Evolutionary conservation across 73 alveolate genomes (phyloP).

Genomic region (Uronychia binucleata): DNA sequence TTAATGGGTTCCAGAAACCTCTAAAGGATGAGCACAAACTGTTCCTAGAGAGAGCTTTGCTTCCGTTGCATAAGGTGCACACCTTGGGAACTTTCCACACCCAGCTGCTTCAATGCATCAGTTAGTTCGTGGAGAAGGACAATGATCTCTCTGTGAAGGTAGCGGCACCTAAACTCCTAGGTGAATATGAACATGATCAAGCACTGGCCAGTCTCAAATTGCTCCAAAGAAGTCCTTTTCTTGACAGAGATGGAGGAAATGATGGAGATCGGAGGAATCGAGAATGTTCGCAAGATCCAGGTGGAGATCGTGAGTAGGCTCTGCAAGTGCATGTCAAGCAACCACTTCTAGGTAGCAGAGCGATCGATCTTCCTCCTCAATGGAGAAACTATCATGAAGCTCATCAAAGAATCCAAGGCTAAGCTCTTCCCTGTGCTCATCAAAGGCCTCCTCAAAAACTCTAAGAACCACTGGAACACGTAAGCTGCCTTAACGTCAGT

Average conservation of each 20-base stretch:
- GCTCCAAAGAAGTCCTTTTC: slow-evolving; percentile 87
- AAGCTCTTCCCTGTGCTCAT: slow-evolving; percentile 23
- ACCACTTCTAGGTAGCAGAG: slow-evolving; percentile 72
- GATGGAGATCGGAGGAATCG: slow-evolving; percentile 28
- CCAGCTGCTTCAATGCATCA: slow-evolving; percentile 74
- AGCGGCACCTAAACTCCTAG: not conserved
- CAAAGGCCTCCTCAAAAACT: slow-evolving; percentile 6
- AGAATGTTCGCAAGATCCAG: not conserved
- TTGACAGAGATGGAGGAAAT: slow-evolving; percentile 83
- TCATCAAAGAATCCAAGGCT: slow-evolving; percentile 11
- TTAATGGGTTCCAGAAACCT: slow-evolving; percentile 83
- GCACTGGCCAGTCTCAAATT: slow-evolving; percentile 86
- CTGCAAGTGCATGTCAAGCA: slow-evolving; percentile 44
- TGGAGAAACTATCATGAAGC: slow-evolving; percentile 18
- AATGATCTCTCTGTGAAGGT: slow-evolving; percentile 59
- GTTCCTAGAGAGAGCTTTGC: slow-evolving; percentile 70
- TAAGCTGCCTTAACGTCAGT: slow-evolving; percentile 1
- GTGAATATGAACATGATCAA: slow-evolving; percentile 45
- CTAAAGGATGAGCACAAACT: slow-evolving; percentile 85
- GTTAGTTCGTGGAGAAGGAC: slow-evolving; percentile 78
- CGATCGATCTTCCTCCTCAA: slow-evolving; percentile 36
- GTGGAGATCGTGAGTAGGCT: slow-evolving; percentile 29
- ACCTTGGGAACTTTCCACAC: slow-evolving; percentile 67
- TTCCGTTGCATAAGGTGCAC: slow-evolving; percentile 86
- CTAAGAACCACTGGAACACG: slow-evolving; percentile 39